Base-by-base conservation (phyloP, 164 flowering plant species). In the Taxillus chinensis region DNA sequence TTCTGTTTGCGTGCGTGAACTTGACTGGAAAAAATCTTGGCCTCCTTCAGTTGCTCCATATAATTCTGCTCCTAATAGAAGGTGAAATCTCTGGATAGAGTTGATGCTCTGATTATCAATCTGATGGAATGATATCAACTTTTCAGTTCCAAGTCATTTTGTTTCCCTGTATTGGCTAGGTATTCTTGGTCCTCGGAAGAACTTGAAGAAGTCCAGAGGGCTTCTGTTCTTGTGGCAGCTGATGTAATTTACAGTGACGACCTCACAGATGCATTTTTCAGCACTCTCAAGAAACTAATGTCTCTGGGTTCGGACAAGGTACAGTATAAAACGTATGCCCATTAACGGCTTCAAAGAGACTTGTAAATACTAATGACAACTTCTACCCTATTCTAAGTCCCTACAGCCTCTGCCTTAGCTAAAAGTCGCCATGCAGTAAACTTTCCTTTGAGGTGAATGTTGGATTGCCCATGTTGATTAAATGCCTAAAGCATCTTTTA, bases 171-270 rank as follows among this genome's bases (percentile, higher is more conserved):
- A 45, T 49, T 37, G 60, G 58, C 38, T 64, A 81, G 85, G 67
- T 80, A 71, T 75, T 73, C 71, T 42, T 90, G 98, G 98, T 80
- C 72, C 51, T 45, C 64, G 50, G 66, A 77, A 45, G 98, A 92
- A 71, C 58, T 85, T 16, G 80, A 80, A 74, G 85, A 78, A 69
- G 86, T 79, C 40, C 72, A 80, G 67, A 65, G 66, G 55, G 96
- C 92, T 71, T 77, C 88, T 16, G 53, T 93, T 72, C 81, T 93
- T 66, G 54, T 90, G 49, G 98, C 98, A 62, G 97, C 98, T 66
- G 98, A 93, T 85, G 96, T 93, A 3, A 83, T 93, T 52, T 93
- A 93, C 68, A 84, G 82, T 42, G 90, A 90, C 71, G 92, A 88
- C 63, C 73, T 93, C 57, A 90, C 97, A 6, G 85, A 82, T 67